A percentile compares a stretch with the other conserved stretches of the same genome.
phyloP scores from a whole-genome alignment of 2,329 filamentous ascomycete species.

The Phyllosticta citrichinensis region DNA sequence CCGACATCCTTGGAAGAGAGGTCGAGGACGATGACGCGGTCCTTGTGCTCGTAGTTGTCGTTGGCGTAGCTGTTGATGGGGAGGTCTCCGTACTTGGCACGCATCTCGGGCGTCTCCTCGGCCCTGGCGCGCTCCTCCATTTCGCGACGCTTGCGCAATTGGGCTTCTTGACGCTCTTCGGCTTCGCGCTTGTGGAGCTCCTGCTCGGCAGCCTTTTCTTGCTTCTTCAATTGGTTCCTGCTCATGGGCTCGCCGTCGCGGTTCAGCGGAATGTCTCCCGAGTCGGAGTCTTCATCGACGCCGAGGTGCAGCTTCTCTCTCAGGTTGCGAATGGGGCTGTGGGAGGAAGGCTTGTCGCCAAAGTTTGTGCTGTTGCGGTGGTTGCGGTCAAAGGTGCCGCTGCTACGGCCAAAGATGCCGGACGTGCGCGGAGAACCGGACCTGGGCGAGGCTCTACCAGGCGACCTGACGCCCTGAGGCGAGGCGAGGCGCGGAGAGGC shows the following conservation, averaged over 20 bases:
- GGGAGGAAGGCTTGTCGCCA: slow-evolving; percentile 8
- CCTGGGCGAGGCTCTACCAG: slow-evolving; percentile 10
- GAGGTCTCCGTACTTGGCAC: slow-evolving; percentile 47
- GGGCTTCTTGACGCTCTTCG: slow-evolving; percentile 34
- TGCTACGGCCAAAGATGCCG: slow-evolving; percentile 24
- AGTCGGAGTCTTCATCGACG: slow-evolving; percentile 22
- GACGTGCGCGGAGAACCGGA: slow-evolving; percentile 18
- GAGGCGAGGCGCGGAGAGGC: slow-evolving; percentile 10
- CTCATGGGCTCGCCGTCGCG: slow-evolving; percentile 41
- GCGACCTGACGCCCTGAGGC: slow-evolving; percentile 17
- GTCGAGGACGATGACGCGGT: slow-evolving; percentile 40
- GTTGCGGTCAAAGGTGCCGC: slow-evolving; percentile 20
- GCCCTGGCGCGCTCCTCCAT: slow-evolving; percentile 38
- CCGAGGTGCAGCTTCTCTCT: slow-evolving; percentile 32
- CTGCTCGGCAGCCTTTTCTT: slow-evolving; percentile 34
- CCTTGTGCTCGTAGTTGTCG: slow-evolving; percentile 35
- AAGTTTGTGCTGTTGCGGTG: slow-evolving; percentile 14
- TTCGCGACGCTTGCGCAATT: slow-evolving; percentile 38
- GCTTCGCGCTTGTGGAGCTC: slow-evolving; percentile 36
- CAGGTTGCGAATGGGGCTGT: slow-evolving; percentile 30
- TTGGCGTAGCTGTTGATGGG: slow-evolving; percentile 50
- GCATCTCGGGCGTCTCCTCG: slow-evolving; percentile 50
- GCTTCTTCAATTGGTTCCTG: slow-evolving; percentile 40
- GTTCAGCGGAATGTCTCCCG: slow-evolving; percentile 33
- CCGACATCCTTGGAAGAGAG: slow-evolving; percentile 46